Conservation (phyloP, 768 basidiomycete species). For the Agrocybe chaxingu region DNA sequence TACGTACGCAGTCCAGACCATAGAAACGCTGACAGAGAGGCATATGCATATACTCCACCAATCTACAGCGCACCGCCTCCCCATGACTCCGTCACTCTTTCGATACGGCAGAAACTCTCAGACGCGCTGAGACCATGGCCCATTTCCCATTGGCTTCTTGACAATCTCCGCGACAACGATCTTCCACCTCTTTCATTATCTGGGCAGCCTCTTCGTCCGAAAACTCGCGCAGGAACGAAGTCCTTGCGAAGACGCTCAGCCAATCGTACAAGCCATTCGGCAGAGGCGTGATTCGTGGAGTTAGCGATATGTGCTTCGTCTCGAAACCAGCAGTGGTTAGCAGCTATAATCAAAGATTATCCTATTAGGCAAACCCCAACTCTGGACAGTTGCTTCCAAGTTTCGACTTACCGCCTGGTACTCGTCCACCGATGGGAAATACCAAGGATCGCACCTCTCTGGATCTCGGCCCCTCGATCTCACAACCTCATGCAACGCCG, state of each 20-base stretch:
- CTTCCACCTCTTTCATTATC: conserved; percentile 62
- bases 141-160: conserved; percentile 58
- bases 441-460: conserved; percentile 71
- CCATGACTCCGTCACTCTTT: conserved; percentile 12
- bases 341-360: conserved; percentile 33
- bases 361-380: no score
- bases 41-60: no score
- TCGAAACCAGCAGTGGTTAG: conserved; percentile 56
- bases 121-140: conserved; percentile 70
- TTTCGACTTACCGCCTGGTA: conserved; percentile 48
- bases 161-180: conserved; percentile 53
- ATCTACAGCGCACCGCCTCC: not conserved
- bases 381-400: not conserved
- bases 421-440: conserved; percentile 70
- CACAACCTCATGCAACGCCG: conserved; percentile 52
- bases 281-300: conserved; percentile 53
- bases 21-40: no score
- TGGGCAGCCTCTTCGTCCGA: conserved; percentile 49
- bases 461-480: conserved; percentile 56
- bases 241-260: conserved; percentile 64
- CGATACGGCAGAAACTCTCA: conserved; percentile 59
- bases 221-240: conserved; percentile 54
- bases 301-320: conserved; percentile 49
- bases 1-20: no score
- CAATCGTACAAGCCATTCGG: conserved; percentile 56